Evolutionary conservation across 2,329 filamentous ascomycete species (phyloP), one percentile per base, ranked within the genome.

Genomic region (Ceratocystis smalleyi): DNA sequence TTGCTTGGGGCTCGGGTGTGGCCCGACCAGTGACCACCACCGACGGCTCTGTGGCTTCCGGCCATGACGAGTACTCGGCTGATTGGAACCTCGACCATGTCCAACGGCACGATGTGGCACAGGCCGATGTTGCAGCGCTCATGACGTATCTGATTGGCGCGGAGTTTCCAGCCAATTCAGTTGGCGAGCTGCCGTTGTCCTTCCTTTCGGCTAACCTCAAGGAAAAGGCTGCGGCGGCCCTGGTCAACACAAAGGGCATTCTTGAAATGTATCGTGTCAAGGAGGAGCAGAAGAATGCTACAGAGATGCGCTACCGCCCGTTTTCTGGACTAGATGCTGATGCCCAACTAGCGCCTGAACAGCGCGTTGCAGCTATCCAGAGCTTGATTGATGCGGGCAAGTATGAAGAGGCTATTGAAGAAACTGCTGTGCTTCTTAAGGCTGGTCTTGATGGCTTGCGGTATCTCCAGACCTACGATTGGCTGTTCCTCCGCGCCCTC

Each of bases 401-500:
- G 57, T 85, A 85, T 68, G 84, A 92, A 65, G 82, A 89, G 69
- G 89, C 92, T 1, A 96, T 97, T 69, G 78, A 83, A 65, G 82
- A 88, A 70, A 90, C 89, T 1, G 84, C 87, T 51, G 82, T 84
- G 32, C 78, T 99, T 15, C 88, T 97, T 67, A 81, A 87, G 66
- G 76, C 89, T 61, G 87, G 84, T 1, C 79, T 99, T 0, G 82
- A 90, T 67, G 94, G 94, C 6, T 77, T 99, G 67, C 83, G 94
- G 61, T 99, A 99, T 73, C 80, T 99, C 30, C 94, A 99, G 74
- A 99, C 91, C 0, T 99, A 99, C 71, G 94, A 99, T 76, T 99
- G 94, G 94, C 79, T 99, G 1, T 99, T 99, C 75, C 77, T 99
- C 43, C 82, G 94, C 67, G 87, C 89, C 1, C 79, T 99, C 61